Percentiles rank a stretch among this genome's conserved stretches.
phyloP scores from a whole-genome alignment of 768 basidiomycete genomes.

The Holtermanniella nyarrowii region DNA sequence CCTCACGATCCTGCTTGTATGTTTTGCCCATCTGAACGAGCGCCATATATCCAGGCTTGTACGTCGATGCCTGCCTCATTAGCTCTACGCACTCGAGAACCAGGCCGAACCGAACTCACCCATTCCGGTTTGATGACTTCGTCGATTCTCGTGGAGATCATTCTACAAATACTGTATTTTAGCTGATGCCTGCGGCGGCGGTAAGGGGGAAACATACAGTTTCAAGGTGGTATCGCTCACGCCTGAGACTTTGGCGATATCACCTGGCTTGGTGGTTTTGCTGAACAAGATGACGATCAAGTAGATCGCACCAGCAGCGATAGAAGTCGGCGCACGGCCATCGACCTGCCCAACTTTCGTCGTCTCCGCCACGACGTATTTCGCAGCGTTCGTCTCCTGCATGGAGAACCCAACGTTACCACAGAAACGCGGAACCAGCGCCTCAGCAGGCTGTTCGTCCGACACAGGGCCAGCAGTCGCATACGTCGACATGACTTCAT shows the following conservation, averaged over 20 bases:
- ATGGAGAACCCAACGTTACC: conserved; percentile 35
- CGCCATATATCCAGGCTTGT: not conserved
- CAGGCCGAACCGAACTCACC: conserved; percentile 21
- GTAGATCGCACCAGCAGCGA: conserved; percentile 92
- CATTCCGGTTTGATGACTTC: conserved; percentile 34
- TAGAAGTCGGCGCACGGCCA: conserved; percentile 91
- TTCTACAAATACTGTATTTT: conserved; percentile 21
- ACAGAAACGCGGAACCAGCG: conserved; percentile 25
- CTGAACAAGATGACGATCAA: conserved; percentile 79
- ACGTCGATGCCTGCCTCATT: not conserved
- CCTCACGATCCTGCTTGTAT: not conserved
- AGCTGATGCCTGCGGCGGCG: not conserved
- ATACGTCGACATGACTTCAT: conserved; percentile 29
- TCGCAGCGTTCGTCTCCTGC: conserved; percentile 34
- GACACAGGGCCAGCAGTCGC: conserved; percentile 13
- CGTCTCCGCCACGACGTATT: conserved; percentile 36
- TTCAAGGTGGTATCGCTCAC: conserved; percentile 95
- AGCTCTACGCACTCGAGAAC: not conserved
- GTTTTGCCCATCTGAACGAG: not conserved
- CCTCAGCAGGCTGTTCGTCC: conserved; percentile 17
- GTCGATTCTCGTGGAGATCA: conserved; percentile 24
- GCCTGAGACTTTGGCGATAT: conserved; percentile 82
- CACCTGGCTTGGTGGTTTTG: conserved; percentile 61
- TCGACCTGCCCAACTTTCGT: conserved; percentile 49
- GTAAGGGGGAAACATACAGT: conserved; percentile 40